These are phyloP conservation scores for Saprolegnia parasitica DNA, from an alignment of 352 stramenopile genomes.

Conservation along the genomic window DNA sequence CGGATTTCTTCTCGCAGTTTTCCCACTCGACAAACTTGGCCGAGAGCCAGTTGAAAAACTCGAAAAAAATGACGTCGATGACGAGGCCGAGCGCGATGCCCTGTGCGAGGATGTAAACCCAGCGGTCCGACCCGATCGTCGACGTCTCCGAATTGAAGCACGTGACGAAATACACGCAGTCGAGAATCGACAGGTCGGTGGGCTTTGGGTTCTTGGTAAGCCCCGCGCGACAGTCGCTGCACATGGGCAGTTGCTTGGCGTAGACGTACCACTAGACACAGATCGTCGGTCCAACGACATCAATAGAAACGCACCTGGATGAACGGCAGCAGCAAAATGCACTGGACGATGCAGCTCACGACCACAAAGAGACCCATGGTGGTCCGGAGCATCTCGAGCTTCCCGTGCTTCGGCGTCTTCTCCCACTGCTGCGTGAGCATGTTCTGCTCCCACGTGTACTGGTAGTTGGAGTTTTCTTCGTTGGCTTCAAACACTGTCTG, in stretches of 20 bases:
- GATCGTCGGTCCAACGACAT: background rate
- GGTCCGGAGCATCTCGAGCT: constrained; percentile 77
- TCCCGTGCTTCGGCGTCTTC: constrained; percentile 75
- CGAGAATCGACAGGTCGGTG: constrained; percentile 3
- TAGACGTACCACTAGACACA: constrained; percentile 75
- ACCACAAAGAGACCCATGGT: constrained; percentile 84
- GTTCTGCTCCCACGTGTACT: constrained; percentile 87
- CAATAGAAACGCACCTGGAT: constrained; percentile 42
- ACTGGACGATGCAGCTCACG: constrained; percentile 71
- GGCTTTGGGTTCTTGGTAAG: constrained; percentile 33
- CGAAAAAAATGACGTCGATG: constrained; percentile 33
- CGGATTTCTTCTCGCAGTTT: constrained; percentile 30
- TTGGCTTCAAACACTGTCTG: constrained; percentile 86
- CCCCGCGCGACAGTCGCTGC: constrained; percentile 38
- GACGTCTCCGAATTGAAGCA: constrained; percentile 62
- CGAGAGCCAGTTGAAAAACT: constrained; percentile 32
- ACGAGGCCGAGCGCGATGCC: constrained; percentile 34
- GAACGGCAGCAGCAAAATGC: constrained; percentile 75
- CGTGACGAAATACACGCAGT: constrained; percentile 76
- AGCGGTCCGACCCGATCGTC: constrained; percentile 31
- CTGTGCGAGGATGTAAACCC: constrained; percentile 38
- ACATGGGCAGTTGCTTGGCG: constrained; percentile 76
- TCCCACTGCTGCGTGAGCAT: constrained; percentile 84
- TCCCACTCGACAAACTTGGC: constrained; percentile 32
- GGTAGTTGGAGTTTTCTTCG: constrained; percentile 76